Conservation (phyloP, 176 grass and related monocot species). For the Bothriochloa decipiens region DNA sequence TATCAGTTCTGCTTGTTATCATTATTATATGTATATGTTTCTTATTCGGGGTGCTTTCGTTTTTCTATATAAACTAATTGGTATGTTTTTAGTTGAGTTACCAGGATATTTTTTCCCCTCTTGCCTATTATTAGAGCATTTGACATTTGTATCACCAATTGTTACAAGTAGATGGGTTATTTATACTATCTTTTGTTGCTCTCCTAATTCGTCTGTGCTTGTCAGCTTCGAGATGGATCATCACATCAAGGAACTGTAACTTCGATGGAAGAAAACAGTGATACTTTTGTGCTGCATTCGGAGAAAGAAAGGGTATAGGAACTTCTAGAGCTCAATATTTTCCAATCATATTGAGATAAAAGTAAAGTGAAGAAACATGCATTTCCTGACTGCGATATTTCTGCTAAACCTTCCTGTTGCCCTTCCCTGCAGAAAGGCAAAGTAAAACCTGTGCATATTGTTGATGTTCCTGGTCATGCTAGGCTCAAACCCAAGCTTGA, state of each 20-base stretch:
- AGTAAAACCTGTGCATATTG: conserved; percentile 76
- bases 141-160: not conserved
- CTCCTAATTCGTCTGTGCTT: conserved; percentile 23
- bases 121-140: not conserved
- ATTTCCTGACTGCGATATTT: conserved; percentile 2
- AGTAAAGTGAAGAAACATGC: not conserved
- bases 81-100: conserved; percentile 4
- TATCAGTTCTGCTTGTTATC: not conserved
- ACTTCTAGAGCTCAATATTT: not conserved
- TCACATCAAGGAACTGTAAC: conserved; percentile 90
- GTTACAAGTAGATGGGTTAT: not conserved
- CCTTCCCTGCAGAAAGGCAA: conserved; percentile 64
- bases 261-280: conserved; percentile 95
- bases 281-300: conserved; percentile 78
- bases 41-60: not conserved
- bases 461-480: conserved; percentile 98
- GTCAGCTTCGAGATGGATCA: conserved; percentile 91
- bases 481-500: conserved; percentile 91
- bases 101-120: not conserved
- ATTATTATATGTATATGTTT: not conserved
- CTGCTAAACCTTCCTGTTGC: conserved; percentile 1
- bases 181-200: not conserved
- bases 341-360: conserved; percentile 28
- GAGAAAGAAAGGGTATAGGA: conserved; percentile 69
- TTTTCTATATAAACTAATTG: not conserved